Percentiles rank a stretch among this genome's conserved stretches.
Conservation (phyloP, 2,329 filamentous ascomycete genomes). For the Teratosphaeria zuluensis region DNA sequence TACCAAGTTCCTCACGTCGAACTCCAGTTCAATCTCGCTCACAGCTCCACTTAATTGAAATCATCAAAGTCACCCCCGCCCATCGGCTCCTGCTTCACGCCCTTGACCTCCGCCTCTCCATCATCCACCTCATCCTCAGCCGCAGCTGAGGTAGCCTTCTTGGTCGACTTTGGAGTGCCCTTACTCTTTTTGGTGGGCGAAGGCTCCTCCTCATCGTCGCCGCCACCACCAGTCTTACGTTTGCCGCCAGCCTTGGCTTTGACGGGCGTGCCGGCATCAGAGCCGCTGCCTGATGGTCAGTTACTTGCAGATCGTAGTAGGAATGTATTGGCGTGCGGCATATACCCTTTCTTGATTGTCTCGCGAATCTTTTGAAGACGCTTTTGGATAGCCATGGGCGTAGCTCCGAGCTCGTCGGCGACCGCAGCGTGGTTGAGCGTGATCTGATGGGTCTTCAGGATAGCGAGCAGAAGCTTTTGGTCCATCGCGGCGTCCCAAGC, state of each 20-base stretch:
- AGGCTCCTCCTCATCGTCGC: not conserved
- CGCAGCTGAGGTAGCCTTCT: not conserved
- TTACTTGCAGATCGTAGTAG: not conserved
- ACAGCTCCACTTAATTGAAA: not conserved
- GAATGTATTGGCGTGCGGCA: not conserved
- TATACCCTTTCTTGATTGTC: constrained; percentile 5
- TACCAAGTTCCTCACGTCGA: not conserved
- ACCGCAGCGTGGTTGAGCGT: constrained; percentile 3
- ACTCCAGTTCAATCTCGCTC: not conserved
- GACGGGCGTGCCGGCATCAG: not conserved
- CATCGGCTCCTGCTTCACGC: not conserved
- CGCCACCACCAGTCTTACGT: not conserved
- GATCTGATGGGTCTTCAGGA: constrained; percentile 6
- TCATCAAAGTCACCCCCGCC: not conserved
- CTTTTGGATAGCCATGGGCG: constrained; percentile 1
- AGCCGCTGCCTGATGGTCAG: not conserved
- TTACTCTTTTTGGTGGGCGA: not conserved
- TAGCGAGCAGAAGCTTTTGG: constrained; percentile 8
- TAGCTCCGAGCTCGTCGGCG: constrained; percentile 1
- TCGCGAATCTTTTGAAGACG: constrained; percentile 5
- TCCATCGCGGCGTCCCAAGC: constrained; percentile 3
- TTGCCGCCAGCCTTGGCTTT: not conserved
- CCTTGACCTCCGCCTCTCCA: not conserved
- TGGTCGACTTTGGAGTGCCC: not conserved
- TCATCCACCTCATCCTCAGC: not conserved